These are phyloP conservation scores for Termitomyces sp. DNA, from an alignment of 1,284 basidiomycete genomes.

Conservation along the genomic window DNA sequence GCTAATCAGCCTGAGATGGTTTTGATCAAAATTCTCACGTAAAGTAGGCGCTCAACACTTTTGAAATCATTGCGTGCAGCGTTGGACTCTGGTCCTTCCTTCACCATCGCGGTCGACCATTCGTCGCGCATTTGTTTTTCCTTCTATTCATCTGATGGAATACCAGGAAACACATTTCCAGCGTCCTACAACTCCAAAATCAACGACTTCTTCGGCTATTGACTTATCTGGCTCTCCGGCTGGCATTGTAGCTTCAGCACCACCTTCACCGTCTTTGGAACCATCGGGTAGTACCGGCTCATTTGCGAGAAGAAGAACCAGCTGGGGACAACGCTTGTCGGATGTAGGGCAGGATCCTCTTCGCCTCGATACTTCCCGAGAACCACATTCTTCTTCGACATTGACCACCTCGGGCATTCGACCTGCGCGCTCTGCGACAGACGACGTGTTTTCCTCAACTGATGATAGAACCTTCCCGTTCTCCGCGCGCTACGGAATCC, in stretches of 20 bases:
- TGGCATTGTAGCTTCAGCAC: constrained; percentile 36
- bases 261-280: constrained; percentile 48
- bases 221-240: constrained; percentile 46
- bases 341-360: constrained; percentile 43
- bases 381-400: constrained; percentile 19
- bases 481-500: constrained; percentile 24
- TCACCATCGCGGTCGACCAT: constrained; percentile 11
- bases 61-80: background rate
- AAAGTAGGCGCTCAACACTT: background rate
- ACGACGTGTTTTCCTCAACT: constrained; percentile 44
- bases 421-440: constrained; percentile 25
- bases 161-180: constrained; percentile 21
- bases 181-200: constrained; percentile 25
- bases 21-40: constrained; percentile 1
- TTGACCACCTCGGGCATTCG: constrained; percentile 14
- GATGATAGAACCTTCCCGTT: constrained; percentile 27
- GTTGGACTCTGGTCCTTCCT: constrained; percentile 5
- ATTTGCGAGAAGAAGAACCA: constrained; percentile 47
- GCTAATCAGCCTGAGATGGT: background rate
- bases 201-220: constrained; percentile 52
- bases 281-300: constrained; percentile 37
- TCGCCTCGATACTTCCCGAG: constrained; percentile 26
- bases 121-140: constrained; percentile 14
- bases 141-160: constrained; percentile 19
- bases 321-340: constrained; percentile 45